A percentile compares a stretch with the other conserved stretches of the same genome.
Conservation (phyloP, 2,329 filamentous ascomycete genomes). For the Penicillium sp. region DNA sequence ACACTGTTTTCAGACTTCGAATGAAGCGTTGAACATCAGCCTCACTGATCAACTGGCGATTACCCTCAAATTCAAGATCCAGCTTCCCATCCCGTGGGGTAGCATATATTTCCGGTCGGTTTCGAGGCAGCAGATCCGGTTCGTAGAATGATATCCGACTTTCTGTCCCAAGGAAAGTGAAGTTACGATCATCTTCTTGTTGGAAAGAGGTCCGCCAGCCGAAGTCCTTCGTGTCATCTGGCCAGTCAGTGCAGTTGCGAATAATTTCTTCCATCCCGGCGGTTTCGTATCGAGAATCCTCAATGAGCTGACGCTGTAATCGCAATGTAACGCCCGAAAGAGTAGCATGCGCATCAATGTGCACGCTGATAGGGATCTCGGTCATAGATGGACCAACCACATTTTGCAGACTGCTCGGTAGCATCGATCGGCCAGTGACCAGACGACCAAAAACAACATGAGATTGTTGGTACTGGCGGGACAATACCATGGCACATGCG, state of each 20-base stretch:
- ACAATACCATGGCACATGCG: not conserved
- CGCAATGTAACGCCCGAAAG: not conserved
- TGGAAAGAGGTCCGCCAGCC: not conserved
- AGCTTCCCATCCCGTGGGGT: not conserved
- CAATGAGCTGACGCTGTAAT: not conserved
- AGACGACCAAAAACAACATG: not conserved
- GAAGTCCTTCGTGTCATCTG: not conserved
- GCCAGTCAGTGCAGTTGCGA: not conserved
- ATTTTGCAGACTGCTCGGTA: not conserved
- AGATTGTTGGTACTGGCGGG: not conserved
- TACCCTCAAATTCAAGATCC: slow-evolving; percentile 1
- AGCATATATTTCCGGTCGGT: not conserved
- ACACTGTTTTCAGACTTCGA: not conserved
- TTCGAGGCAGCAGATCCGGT: not conserved
- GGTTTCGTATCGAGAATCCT: not conserved
- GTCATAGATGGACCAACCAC: not conserved
- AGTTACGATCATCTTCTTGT: not conserved
- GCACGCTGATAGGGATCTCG: not conserved
- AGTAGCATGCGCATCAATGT: not conserved
- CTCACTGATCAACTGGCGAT: not conserved
- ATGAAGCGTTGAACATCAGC: not conserved
- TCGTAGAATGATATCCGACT: not conserved
- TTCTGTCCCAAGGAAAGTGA: not conserved
- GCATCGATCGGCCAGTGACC: not conserved
- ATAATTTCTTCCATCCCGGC: not conserved